Conservation (phyloP, 2,329 filamentous ascomycete genomes). For the Amauroascus verrucosus region DNA sequence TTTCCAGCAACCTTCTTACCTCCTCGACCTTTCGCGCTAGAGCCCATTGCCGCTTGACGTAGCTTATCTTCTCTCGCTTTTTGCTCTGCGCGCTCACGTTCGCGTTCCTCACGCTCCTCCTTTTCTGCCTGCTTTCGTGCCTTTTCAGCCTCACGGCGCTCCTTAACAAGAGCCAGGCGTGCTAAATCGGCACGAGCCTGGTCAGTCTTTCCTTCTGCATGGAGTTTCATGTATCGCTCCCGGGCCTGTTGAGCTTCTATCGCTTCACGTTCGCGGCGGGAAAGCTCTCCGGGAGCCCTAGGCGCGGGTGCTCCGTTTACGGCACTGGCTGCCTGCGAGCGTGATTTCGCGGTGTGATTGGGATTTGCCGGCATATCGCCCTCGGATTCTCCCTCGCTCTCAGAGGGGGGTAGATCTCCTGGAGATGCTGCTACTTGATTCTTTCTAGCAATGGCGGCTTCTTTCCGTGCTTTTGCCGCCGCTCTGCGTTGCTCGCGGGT, state of each 20-base stretch:
- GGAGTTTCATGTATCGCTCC: conserved; percentile 82
- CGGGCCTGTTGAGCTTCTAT: conserved; percentile 78
- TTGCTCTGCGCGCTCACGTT: conserved; percentile 29
- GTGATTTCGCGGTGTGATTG: conserved; percentile 62
- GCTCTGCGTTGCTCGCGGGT: conserved; percentile 82
- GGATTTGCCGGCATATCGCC: conserved; percentile 63
- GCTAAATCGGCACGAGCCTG: conserved; percentile 85
- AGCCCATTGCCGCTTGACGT: conserved; percentile 31
- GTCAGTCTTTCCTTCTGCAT: conserved; percentile 92
- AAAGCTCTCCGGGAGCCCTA: conserved; percentile 48
- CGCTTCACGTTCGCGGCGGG: conserved; percentile 62
- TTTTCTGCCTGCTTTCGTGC: conserved; percentile 69
- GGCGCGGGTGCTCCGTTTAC: conserved; percentile 26
- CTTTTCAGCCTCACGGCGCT: conserved; percentile 76
- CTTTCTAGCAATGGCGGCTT: conserved; percentile 70
- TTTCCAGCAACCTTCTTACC: conserved; percentile 20
- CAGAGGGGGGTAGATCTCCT: conserved; percentile 73
- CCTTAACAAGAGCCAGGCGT: conserved; percentile 66
- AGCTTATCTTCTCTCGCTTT: conserved; percentile 33
- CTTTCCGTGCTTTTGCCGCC: conserved; percentile 80
- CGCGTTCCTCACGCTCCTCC: conserved; percentile 39
- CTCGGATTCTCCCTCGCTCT: conserved; percentile 42
- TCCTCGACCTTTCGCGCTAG: conserved; percentile 23
- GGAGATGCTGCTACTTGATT: conserved; percentile 63
- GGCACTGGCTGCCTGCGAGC: conserved; percentile 59